phyloP scores from a whole-genome alignment of 1,284 basidiomycete genomes.

The Gastroboletus turbinatus region DNA sequence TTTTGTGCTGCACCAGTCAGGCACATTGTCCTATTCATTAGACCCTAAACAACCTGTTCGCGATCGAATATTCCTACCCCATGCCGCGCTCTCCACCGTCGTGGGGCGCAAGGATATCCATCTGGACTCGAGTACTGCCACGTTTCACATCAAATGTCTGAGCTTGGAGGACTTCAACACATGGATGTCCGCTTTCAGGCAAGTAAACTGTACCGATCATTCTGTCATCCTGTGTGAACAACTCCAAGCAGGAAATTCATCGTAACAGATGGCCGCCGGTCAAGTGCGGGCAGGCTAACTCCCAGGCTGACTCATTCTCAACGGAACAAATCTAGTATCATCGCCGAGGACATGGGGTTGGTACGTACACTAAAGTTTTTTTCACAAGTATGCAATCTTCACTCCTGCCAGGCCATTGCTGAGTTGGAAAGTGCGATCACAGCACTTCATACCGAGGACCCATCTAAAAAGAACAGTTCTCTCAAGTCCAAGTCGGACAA shows the following conservation, averaged over 20 bases:
- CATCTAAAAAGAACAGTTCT: constrained; percentile 34
- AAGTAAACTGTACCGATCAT: constrained; percentile 13
- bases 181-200: constrained; percentile 78
- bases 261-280: constrained; percentile 48
- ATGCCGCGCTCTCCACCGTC: constrained; percentile 73
- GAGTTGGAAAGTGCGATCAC: constrained; percentile 44
- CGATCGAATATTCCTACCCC: constrained; percentile 65
- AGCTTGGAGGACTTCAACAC: constrained; percentile 65
- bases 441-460: constrained; percentile 32
- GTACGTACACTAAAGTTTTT: constrained; percentile 40
- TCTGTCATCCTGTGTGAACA: constrained; percentile 10
- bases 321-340: constrained; percentile 45
- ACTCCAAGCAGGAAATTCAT: constrained; percentile 54
- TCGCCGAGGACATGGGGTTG: constrained; percentile 61
- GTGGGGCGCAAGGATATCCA: constrained; percentile 72
- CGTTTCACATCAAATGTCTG: constrained; percentile 78
- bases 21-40: constrained; percentile 74
- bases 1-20: constrained; percentile 65
- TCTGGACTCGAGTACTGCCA: constrained; percentile 72
- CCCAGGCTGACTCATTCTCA: constrained; percentile 41
- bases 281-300: constrained; percentile 42
- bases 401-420: constrained; percentile 38
- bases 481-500: constrained; percentile 47
- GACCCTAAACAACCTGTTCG: constrained; percentile 68
- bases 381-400: constrained; percentile 9